Base-by-base conservation (phyloP, 164 flowering plant genomes). In the Vitis rotundifolia region DNA sequence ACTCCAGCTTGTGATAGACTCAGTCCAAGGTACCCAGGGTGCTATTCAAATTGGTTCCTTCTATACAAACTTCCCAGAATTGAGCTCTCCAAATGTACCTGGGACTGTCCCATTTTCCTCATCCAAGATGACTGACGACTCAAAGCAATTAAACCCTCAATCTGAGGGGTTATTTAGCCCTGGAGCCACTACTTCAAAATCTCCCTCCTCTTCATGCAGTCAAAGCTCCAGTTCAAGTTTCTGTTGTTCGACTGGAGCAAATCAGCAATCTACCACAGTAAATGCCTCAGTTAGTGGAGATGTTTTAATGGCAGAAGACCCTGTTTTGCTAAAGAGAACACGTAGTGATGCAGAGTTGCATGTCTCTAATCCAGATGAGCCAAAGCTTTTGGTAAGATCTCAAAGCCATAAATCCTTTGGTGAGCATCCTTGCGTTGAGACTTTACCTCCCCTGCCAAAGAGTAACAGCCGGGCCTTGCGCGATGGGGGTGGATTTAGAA, bases 171-270 rank as follows among this genome's bases (percentile, higher is more conserved):
- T 72, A 22, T 56, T 70, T 61, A 81, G 80, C 70, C 75, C 75
- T 18, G 67, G 50, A 28, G 73, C 68, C 44, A 73, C 77, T 60
- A 66, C 79, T 16, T 78, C 84, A 13, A 82, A 78, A 50, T 87
- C 92, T 12, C 85, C 88, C 13, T 80, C 91, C 26, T 82, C 91
- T 64, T 86, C 98, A 0, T 79, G 87, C 77, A 88, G 91, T 64
- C 91, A 80, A 70, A 84, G 79, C 69, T 89, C 93, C 16, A 85
- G 81, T 73, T 85, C 94, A 58, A 84, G 88, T 70, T 80, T 72
- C 49, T 75, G 83, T 65, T 80, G 76, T 68, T 86, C 90, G 18
- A 67, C 74, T 67, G 87, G 80, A 66, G 75, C 77, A 53, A 79
- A 82, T 52, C 76, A 78, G 37, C 77, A 77, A 18, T 31, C 70